Conservation (phyloP, 768 basidiomycete species). For the Rhodosporidiobolus odoratus region DNA sequence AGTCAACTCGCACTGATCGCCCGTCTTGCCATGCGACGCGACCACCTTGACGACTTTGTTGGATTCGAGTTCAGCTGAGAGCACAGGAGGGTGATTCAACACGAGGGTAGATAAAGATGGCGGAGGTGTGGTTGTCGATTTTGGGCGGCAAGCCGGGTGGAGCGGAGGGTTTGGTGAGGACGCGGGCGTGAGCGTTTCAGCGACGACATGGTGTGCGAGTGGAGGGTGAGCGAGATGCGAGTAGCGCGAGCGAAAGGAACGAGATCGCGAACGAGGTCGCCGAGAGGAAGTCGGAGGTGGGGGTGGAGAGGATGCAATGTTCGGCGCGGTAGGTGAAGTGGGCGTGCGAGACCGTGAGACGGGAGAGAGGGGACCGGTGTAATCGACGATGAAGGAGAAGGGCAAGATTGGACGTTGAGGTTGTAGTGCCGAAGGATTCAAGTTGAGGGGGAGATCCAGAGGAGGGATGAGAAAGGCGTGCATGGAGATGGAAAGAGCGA, state of each 20-base stretch:
- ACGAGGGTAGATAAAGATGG: neutral
- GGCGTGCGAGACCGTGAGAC: neutral
- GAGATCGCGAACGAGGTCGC: neutral
- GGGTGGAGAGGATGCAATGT: neutral
- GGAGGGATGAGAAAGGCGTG: conserved; percentile 1
- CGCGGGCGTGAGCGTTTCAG: neutral
- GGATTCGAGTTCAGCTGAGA: conserved; percentile 74
- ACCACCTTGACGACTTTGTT: conserved; percentile 89
- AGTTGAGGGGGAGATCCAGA: conserved; percentile 30
- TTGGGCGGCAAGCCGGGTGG: neutral
- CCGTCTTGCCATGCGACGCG: conserved; percentile 89
- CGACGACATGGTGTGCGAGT: neutral
- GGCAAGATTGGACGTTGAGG: conserved; percentile 4
- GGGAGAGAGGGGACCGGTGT: conserved; percentile 30
- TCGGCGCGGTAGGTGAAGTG: conserved; percentile 10
- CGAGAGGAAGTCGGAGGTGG: neutral
- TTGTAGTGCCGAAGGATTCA: conserved; percentile 22
- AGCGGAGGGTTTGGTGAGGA: conserved; percentile 13
- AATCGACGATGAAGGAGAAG: conserved; percentile 24
- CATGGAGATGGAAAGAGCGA: neutral
- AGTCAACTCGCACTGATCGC: conserved; percentile 65
- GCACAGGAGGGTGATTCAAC: neutral
- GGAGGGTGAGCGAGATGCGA: too few species aligned
- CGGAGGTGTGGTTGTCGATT: neutral
- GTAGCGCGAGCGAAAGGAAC: neutral